These are phyloP conservation scores for Colletotrichum siamense DNA, from an alignment of 2,329 filamentous ascomycete species.

Conservation along the genomic window DNA sequence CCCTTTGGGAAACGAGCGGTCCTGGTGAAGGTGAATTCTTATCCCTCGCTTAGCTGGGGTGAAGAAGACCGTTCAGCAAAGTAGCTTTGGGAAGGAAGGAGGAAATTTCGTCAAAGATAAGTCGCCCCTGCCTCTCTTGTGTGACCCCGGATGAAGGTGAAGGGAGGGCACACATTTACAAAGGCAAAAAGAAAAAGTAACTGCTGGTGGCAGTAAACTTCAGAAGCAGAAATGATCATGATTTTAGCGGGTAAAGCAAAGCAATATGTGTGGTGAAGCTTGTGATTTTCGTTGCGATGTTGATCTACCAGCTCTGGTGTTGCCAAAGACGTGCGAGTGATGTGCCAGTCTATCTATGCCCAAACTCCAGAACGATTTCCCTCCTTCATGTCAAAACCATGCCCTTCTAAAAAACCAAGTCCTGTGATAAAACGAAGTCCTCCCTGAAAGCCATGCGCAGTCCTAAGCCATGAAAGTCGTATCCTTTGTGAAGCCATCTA, in stretches of 20 bases:
- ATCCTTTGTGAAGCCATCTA: not conserved
- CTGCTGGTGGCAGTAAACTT: not conserved
- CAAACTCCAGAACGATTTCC: not conserved
- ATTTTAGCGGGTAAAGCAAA: not conserved
- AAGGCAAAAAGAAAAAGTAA: not conserved
- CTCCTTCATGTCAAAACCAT: not conserved
- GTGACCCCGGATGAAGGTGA: not conserved
- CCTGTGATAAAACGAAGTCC: not conserved
- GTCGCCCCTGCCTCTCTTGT: not conserved
- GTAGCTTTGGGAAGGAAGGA: not conserved
- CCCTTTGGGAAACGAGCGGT: not conserved
- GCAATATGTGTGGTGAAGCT: not conserved
- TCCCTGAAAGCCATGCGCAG: not conserved
- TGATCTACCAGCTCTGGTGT: not conserved
- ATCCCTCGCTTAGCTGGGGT: not conserved
- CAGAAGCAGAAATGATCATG: not conserved
- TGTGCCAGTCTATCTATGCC: not conserved
- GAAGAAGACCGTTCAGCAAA: not conserved
- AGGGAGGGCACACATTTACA: not conserved
- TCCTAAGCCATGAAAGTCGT: not conserved
- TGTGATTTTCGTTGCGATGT: not conserved
- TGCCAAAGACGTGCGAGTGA: not conserved
- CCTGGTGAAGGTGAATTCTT: not conserved
- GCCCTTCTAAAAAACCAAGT: not conserved
- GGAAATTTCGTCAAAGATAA: not conserved